Conservation (phyloP, 2,329 filamentous ascomycete species). For the Leptodontidium sp. region DNA sequence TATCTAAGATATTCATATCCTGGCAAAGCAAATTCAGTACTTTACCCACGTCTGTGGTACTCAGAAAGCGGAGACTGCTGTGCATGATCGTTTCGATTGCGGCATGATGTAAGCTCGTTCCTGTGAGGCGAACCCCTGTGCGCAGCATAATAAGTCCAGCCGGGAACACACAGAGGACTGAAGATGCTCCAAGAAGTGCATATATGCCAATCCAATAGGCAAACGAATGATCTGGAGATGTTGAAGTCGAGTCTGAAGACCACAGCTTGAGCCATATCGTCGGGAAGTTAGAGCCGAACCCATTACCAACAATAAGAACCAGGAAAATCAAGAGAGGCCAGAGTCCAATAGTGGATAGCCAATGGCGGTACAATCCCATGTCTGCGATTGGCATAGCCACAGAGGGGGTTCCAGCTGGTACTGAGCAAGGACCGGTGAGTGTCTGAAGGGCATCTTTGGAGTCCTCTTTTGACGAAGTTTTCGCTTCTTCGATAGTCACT, state of each 20-base stretch:
- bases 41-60: neutral
- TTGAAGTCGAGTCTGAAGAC: neutral
- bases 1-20: conserved; percentile 5
- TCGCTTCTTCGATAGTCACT: too few relatives aligned
- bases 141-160: neutral
- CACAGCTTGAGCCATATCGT: conserved; percentile 1
- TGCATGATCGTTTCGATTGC: neutral
- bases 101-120: neutral
- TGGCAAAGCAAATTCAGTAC: neutral
- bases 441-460: too few relatives aligned
- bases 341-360: neutral
- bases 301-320: neutral
- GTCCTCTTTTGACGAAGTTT: too few relatives aligned
- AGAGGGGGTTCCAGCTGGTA: too few relatives aligned
- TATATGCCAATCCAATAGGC: neutral
- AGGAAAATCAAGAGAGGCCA: neutral
- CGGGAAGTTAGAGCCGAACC: neutral
- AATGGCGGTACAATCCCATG: neutral
- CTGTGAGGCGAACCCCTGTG: neutral
- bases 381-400: too few relatives aligned
- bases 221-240: neutral
- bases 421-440: too few relatives aligned
- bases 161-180: neutral
- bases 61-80: neutral
- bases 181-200: neutral